phyloP scores from a whole-genome alignment of 768 basidiomycete species.

The Lactarius quietus region DNA sequence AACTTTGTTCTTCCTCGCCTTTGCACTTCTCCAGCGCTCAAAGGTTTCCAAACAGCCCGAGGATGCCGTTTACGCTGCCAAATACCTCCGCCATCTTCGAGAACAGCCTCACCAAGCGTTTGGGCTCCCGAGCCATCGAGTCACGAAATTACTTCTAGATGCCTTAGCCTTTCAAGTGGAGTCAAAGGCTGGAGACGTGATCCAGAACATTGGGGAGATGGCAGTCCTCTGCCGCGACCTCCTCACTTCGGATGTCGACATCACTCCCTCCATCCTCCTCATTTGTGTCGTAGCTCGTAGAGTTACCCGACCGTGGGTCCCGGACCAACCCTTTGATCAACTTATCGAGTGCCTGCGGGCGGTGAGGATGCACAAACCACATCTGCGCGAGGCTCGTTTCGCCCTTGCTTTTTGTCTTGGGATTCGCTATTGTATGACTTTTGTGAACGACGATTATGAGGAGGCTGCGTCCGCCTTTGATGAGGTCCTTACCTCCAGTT shows the following conservation, averaged over 20 bases:
- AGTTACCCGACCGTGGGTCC: background rate
- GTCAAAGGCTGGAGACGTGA: background rate
- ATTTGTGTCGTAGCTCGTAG: background rate
- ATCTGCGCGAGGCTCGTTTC: background rate
- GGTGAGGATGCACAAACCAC: background rate
- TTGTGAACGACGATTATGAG: background rate
- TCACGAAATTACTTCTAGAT: background rate
- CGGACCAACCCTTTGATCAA: background rate
- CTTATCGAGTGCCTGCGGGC: background rate
- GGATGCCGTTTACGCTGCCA: background rate
- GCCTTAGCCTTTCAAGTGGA: background rate
- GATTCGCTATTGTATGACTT: background rate
- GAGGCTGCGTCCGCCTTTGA: background rate
- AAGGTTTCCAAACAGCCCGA: background rate
- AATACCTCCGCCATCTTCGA: background rate
- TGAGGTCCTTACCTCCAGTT: background rate
- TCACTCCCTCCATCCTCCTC: background rate
- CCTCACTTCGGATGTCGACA: background rate
- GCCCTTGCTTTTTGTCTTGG: background rate
- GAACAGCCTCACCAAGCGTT: background rate
- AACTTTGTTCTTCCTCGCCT: background rate
- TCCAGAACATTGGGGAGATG: background rate
- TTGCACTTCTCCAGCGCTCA: background rate
- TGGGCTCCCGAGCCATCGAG: background rate
- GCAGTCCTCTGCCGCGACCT: background rate